Percentiles rank a stretch among this genome's conserved stretches.
Evolutionary conservation across 371 early-diverging fungal species (phyloP).

Genomic region (Dichotomocladium elegans): DNA sequence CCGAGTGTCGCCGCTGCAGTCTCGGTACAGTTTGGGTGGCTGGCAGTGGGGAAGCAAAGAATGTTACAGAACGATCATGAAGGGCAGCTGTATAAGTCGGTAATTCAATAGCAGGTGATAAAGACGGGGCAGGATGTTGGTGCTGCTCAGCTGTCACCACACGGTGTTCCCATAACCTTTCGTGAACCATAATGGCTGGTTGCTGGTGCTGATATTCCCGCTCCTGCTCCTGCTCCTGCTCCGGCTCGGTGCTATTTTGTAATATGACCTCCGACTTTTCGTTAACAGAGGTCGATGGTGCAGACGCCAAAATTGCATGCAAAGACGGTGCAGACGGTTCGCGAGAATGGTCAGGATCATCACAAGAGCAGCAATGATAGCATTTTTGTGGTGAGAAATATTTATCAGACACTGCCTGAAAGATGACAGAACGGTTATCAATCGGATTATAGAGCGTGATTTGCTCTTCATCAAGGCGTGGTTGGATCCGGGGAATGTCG

Average conservation of each 20-base stretch:
- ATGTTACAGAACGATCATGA: background rate
- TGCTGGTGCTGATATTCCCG: background rate
- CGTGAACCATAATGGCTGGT: background rate
- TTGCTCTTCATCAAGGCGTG: background rate
- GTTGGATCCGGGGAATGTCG: background rate
- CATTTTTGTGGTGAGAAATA: background rate
- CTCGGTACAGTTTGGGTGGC: background rate
- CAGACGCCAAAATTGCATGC: background rate
- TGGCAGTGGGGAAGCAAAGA: background rate
- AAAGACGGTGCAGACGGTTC: background rate
- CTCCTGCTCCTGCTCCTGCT: background rate
- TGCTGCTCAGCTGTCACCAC: background rate
- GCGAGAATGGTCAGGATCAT: background rate
- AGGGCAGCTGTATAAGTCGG: constrained; percentile 4
- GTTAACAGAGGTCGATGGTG: background rate
- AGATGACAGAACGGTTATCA: constrained; percentile 1
- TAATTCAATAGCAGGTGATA: background rate
- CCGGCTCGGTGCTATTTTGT: no score
- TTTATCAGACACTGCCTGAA: constrained; percentile 1
- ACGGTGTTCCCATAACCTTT: background rate
- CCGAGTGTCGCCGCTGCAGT: constrained; percentile 4
- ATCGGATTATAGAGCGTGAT: background rate
- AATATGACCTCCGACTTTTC: background rate
- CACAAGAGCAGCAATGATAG: background rate
- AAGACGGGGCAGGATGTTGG: background rate